These are phyloP conservation scores for Fraxinus floribunda DNA, from an alignment of 305 asterid genomes.

Conservation along the genomic window DNA sequence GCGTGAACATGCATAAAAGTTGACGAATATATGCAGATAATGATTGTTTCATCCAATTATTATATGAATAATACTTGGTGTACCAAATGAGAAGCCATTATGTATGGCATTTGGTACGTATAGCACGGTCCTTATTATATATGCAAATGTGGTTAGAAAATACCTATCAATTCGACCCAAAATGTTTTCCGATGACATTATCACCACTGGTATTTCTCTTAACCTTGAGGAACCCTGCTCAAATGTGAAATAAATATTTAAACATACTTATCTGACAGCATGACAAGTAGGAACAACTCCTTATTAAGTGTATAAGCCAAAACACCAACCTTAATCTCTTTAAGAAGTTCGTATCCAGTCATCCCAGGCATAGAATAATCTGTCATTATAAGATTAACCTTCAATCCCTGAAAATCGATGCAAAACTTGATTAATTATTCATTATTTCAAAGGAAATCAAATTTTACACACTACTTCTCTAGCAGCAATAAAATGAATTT, in stretches of 20 bases:
- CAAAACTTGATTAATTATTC: background rate
- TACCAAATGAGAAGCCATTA: too few species aligned
- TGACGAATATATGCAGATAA: background rate
- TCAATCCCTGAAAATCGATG: slow-evolving; percentile 49
- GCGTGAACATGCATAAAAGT: background rate
- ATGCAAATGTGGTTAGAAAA: background rate
- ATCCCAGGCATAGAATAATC: slow-evolving; percentile 97
- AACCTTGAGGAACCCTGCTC: slow-evolving; percentile 65
- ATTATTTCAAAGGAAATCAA: background rate
- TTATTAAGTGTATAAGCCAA: background rate
- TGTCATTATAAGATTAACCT: slow-evolving; percentile 79
- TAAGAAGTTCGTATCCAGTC: slow-evolving; percentile 92
- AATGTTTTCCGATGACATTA: slow-evolving; percentile 86
- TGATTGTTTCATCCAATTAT: background rate
- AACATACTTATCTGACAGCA: background rate
- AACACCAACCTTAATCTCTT: slow-evolving; percentile 72
- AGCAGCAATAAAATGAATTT: background rate
- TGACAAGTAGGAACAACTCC: background rate
- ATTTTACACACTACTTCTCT: background rate
- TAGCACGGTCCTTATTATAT: background rate
- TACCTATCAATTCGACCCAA: slow-evolving; percentile 80
- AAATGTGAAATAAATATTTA: background rate
- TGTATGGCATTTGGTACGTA: too few species aligned
- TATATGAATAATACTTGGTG: background rate
- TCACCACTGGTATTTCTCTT: slow-evolving; percentile 76